Conservation (phyloP, 2,329 filamentous ascomycete species). For the Botryosphaeria dothidea region DNA sequence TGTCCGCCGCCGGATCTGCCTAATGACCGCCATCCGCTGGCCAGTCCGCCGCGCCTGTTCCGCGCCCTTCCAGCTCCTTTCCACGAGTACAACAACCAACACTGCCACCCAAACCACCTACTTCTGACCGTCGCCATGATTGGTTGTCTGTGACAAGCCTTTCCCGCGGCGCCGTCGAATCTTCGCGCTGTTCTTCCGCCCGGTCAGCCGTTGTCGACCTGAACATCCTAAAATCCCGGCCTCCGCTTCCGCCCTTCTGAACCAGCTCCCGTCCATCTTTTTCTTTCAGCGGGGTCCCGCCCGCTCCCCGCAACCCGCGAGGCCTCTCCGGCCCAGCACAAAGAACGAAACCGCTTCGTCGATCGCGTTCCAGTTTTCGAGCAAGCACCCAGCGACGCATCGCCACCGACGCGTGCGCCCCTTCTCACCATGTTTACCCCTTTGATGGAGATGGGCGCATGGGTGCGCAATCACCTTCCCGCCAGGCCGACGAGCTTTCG, state of each 20-base stretch:
- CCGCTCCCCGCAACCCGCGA: neutral
- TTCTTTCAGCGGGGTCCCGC: neutral
- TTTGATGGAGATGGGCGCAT: slow-evolving; percentile 31
- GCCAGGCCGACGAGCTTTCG: slow-evolving; percentile 27
- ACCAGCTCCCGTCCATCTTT: neutral
- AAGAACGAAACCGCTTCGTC: neutral
- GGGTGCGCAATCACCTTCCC: slow-evolving; percentile 32
- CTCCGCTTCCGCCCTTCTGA: neutral
- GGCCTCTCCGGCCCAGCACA: neutral
- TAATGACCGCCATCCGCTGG: slow-evolving; percentile 11
- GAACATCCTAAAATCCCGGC: neutral
- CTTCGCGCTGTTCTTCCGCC: neutral
- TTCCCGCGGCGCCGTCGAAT: neutral
- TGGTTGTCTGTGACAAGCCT: slow-evolving; percentile 1
- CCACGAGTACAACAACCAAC: neutral
- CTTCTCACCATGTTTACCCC: slow-evolving; percentile 31
- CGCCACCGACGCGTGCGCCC: neutral
- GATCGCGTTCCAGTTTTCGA: neutral
- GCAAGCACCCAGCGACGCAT: neutral
- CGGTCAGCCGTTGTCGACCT: neutral
- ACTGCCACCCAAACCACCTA: neutral
- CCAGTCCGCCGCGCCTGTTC: neutral
- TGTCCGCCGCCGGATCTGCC: neutral
- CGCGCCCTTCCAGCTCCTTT: neutral
- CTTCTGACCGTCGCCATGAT: neutral